Evolutionary conservation across 2,329 filamentous ascomycete genomes (phyloP), one percentile per base, ranked within the genome.

Genomic region (Pseudogymnoascus destructans): DNA sequence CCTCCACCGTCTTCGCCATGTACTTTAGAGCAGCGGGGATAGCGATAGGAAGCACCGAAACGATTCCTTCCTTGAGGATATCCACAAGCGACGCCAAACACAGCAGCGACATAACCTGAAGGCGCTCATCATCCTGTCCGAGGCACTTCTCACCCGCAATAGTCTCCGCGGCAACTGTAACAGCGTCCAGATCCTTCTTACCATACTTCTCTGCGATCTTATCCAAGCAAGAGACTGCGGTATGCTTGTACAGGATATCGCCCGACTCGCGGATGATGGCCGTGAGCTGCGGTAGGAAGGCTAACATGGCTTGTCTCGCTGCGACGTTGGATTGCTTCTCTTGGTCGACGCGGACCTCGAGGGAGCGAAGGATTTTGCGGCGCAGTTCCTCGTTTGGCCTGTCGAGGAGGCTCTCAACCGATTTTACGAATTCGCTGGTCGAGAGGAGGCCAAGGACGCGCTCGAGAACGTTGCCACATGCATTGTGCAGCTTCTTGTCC

Each of bases 171-270:
- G 90, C 86, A 3, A 80, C 80, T 23, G 86, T 78, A 46, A 95
- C 86, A 46, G 83, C 84, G 64, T 86, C 82, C 1, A 86, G 77
- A 66, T 95, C 88, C 70, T 91, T 95, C 75, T 93, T 95, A 64
- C 93, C 95, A 69, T 95, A 97, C 70, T 92, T 92, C 72, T 96
- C 91, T 2, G 88, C 82, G 62, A 98, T 95, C 70, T 89, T 88
- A 72, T 96, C 91, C 46, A 97, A 85, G 65, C 92, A 97, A 33
- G 84, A 84, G 61, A 98, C 84, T 1, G 91, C 88, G 9, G 88
- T 89, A 66, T 90, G 85, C 72, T 92, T 90, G 70, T 93, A 85
- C 25, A 82, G 77, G 57, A 86, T 79, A 63, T 93, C 84, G 30
- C 79, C 75, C 5, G 87, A 86, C 55, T 86, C 80, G 58, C 85